Base-by-base conservation (phyloP, 2,329 filamentous ascomycete species). In the Massarina eburnea region DNA sequence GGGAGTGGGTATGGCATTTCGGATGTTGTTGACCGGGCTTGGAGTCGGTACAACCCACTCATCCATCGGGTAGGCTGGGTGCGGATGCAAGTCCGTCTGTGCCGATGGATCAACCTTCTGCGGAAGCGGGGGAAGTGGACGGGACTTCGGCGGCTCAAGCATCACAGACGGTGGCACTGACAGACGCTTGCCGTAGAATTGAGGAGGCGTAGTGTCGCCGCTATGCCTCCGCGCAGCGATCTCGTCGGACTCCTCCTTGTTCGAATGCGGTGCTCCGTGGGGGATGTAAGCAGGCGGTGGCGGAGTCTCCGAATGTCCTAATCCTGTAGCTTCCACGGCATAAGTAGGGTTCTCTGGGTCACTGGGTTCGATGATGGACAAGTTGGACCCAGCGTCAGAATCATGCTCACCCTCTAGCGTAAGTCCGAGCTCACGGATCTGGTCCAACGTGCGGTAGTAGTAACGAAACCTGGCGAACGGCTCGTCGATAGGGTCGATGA, bases 381-480 rank as follows among this genome's bases (percentile, higher is more conserved):
- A 17, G 1, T 54, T 51, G 12, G 59, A 51, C 9, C 51, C 51
- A 32, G 60, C 61, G 14, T 47, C 58, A 9, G 45, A 43, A 2
- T 36, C 37, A 6, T 38, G 27, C 3, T 57, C 51, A n/a, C 49
- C 34, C 1, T 55, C 48, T 18, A 61, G 45, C 20, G 67, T 10
- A 0, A 58, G 61, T 14, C 12, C n/a, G n/a, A 66, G 36, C 8
- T 59, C 43, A 27, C 44, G 40, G 21, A 67, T 39, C 48, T 66
- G 62, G 3, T 59, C 55, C 57, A 57, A 60, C 1, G 64, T 65
- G 18, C 66, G 64, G 43, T 67, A 72, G 37, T 65, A 63, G 51
- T 68, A 76, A 21, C 68, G 61, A 49, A 80, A 77, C 1, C 61
- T 73, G 3, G 67, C 75, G 48, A 75, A 78, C 2, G 77, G 77